Evolutionary conservation across 192 early-diverging fungal genomes (phyloP).

Genomic region (Rhizophagus clarus): DNA sequence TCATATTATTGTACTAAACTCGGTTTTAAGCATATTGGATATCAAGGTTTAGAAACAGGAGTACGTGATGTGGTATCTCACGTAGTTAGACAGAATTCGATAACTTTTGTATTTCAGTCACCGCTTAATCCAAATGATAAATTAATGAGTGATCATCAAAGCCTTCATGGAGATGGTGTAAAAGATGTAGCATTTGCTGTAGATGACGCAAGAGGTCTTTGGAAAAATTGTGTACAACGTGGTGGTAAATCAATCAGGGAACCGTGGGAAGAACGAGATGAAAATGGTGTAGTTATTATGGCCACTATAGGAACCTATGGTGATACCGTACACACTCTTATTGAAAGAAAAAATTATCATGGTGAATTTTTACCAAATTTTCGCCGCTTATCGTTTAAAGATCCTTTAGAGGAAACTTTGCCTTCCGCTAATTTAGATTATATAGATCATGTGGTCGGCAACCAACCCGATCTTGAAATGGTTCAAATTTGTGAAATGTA

Average conservation of each 20-base stretch:
- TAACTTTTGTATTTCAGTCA: conserved; percentile 90
- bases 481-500: conserved; percentile 71
- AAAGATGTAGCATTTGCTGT: conserved; percentile 96
- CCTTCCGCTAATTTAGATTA: conserved; percentile 68
- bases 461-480: conserved; percentile 95
- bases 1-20: conserved; percentile 91
- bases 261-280: conserved; percentile 82
- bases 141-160: conserved; percentile 67
- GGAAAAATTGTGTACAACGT: conserved; percentile 74
- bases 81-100: conserved; percentile 80
- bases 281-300: conserved; percentile 86
- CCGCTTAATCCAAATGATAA: conserved; percentile 82
- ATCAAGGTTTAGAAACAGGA: conserved; percentile 96
- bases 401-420: conserved; percentile 62
- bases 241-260: conserved; percentile 81
- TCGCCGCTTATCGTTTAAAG: conserved; percentile 41
- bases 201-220: conserved; percentile 79
- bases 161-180: conserved; percentile 90
- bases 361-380: conserved; percentile 90
- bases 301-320: conserved; percentile 94
- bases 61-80: conserved; percentile 83
- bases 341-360: conserved; percentile 80
- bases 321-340: conserved; percentile 95
- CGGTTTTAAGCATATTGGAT: conserved; percentile 91
- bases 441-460: conserved; percentile 95